Evolutionary conservation across 2,329 filamentous ascomycete genomes (phyloP).

Genomic region (Plectosphaerella plurivora): DNA sequence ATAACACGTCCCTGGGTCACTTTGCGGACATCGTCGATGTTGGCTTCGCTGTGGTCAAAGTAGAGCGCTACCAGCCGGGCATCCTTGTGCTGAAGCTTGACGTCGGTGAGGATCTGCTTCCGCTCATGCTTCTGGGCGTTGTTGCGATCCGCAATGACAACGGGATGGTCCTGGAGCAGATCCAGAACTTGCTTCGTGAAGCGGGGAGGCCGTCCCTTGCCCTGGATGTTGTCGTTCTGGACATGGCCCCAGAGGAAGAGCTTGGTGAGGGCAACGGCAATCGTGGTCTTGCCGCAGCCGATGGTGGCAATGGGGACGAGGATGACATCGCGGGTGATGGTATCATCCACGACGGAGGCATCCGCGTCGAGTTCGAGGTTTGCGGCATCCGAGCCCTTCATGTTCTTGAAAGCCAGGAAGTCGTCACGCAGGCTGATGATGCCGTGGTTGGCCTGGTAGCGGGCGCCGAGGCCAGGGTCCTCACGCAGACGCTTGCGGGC

Average conservation of each 20-base stretch:
- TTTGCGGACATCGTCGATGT: slow-evolving; percentile 67
- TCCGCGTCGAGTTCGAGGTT: slow-evolving; percentile 58
- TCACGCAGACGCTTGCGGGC: slow-evolving; percentile 68
- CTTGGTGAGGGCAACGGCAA: slow-evolving; percentile 74
- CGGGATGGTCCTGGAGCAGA: slow-evolving; percentile 59
- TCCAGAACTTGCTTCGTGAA: slow-evolving; percentile 71
- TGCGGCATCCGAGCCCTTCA: slow-evolving; percentile 87
- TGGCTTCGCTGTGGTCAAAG: slow-evolving; percentile 77
- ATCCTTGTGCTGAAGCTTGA: slow-evolving; percentile 56
- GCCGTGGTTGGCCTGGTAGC: slow-evolving; percentile 84
- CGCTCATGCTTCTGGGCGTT: slow-evolving; percentile 88
- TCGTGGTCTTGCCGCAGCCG: slow-evolving; percentile 93
- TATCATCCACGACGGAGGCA: slow-evolving; percentile 35
- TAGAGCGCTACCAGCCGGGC: slow-evolving; percentile 80
- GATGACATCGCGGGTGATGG: slow-evolving; percentile 65
- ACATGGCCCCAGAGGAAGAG: slow-evolving; percentile 90
- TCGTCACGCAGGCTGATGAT: slow-evolving; percentile 89
- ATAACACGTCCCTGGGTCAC: slow-evolving; percentile 77
- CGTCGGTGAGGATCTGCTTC: slow-evolving; percentile 78
- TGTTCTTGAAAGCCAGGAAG: slow-evolving; percentile 76
- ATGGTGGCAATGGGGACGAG: slow-evolving; percentile 91
- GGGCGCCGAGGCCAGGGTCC: slow-evolving; percentile 62
- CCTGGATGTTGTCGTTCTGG: slow-evolving; percentile 94
- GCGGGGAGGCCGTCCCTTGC: slow-evolving; percentile 68
- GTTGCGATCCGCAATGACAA: slow-evolving; percentile 88